Evolutionary conservation across 257 asterid species (phyloP).

Genomic region (Solanum clarkiae): DNA sequence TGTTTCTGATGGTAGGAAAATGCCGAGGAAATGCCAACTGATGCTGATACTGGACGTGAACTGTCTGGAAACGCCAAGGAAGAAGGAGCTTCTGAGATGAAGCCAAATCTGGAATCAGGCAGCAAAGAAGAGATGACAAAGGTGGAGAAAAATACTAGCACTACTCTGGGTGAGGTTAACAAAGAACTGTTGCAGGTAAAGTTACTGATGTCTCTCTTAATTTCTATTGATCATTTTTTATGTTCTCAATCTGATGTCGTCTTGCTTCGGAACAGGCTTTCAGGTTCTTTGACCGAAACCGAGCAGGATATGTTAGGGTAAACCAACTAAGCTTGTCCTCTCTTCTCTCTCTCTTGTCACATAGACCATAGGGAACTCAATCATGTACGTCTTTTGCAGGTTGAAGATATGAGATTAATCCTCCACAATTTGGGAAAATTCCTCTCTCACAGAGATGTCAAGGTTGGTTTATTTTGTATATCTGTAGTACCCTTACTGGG

Average conservation of each 20-base stretch:
- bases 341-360: not conserved
- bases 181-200: conserved; percentile 70
- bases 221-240: not conserved
- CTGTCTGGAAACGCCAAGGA: conserved; percentile 12
- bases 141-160: conserved; percentile 29
- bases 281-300: conserved; percentile 91
- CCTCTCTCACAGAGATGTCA: conserved; percentile 77
- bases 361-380: not conserved
- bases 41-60: conserved; percentile 16
- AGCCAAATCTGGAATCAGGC: conserved; percentile 13
- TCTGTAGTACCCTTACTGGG: not conserved
- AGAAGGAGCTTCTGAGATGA: conserved; percentile 19
- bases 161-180: conserved; percentile 22
- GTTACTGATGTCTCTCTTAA: not conserved
- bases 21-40: conserved; percentile 21
- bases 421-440: conserved; percentile 80
- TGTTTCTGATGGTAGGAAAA: conserved; percentile 22
- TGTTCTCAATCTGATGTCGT: not conserved
- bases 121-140: conserved; percentile 24
- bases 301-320: conserved; percentile 80
- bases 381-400: conserved; percentile 28
- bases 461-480: conserved; percentile 31
- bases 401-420: conserved; percentile 79
- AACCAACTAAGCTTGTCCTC: not conserved
- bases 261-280: conserved; percentile 57